Evolutionary conservation across 176 grass and related monocot genomes (phyloP).

Genomic region (Bothriochloa decipiens): DNA sequence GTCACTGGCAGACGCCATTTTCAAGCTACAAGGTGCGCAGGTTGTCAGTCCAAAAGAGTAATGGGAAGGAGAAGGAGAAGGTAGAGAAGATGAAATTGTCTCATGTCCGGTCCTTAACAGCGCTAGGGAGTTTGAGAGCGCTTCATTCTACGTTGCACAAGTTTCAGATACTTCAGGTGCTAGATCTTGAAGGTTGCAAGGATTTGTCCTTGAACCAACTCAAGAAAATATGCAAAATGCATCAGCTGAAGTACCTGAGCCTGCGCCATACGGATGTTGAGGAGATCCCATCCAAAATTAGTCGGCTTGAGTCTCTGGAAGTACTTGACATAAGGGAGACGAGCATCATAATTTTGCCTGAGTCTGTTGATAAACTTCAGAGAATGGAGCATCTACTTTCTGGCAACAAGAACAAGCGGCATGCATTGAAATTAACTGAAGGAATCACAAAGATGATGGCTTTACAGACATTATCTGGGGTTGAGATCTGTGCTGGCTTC

Average conservation of each 20-base stretch:
- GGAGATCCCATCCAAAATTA: background rate
- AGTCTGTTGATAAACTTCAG: background rate
- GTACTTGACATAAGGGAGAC: slow-evolving; percentile 49
- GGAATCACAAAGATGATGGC: slow-evolving; percentile 28
- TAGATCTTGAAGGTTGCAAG: slow-evolving; percentile 42
- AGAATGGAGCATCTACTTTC: slow-evolving; percentile 26
- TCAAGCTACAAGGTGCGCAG: background rate
- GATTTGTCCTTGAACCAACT: background rate
- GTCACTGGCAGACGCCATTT: no score
- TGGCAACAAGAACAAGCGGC: background rate
- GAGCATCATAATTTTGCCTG: background rate
- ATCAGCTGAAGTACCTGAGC: slow-evolving; percentile 39
- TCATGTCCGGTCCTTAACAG: slow-evolving; percentile 33
- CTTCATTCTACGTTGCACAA: background rate
- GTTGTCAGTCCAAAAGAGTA: background rate
- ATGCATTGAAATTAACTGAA: background rate
- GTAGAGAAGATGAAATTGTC: slow-evolving; percentile 25
- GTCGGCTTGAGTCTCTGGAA: background rate
- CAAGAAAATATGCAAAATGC: slow-evolving; percentile 26
- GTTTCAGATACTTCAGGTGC: background rate
- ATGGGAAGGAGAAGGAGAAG: background rate
- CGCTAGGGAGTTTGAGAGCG: background rate
- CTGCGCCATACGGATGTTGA: background rate
- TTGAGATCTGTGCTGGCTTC: background rate
- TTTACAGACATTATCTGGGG: slow-evolving; percentile 28